These are phyloP conservation scores for Didymella segeticola DNA, from an alignment of 2,329 filamentous ascomycete genomes.

Conservation along the genomic window DNA sequence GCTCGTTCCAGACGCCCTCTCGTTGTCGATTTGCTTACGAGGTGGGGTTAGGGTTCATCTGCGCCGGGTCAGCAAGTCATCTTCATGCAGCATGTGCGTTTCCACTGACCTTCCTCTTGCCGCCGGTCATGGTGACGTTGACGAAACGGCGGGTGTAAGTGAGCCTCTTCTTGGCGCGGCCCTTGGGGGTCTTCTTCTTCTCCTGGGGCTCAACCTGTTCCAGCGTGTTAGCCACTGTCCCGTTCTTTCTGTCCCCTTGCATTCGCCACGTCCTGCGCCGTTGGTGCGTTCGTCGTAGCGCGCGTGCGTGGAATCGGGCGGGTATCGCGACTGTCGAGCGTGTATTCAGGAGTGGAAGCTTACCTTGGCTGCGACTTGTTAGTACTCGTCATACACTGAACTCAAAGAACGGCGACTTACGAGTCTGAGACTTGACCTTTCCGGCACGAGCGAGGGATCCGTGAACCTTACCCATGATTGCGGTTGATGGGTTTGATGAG, in stretches of 20 bases:
- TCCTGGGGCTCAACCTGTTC: slow-evolving; percentile 83
- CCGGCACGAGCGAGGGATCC: slow-evolving; percentile 93
- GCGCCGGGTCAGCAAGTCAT: slow-evolving; percentile 20
- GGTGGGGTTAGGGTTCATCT: slow-evolving; percentile 90
- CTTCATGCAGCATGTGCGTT: not conserved
- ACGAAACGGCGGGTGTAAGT: slow-evolving; percentile 98
- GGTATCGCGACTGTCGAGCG: not conserved
- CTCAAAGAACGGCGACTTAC: slow-evolving; percentile 24
- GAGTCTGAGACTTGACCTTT: slow-evolving; percentile 81
- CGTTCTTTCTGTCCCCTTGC: not conserved
- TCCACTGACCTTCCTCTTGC: slow-evolving; percentile 90
- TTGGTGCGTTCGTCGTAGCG: not conserved
- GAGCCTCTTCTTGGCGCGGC: slow-evolving; percentile 95
- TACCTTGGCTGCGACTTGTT: slow-evolving; percentile 37
- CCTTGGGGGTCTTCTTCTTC: slow-evolving; percentile 97
- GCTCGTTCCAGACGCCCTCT: slow-evolving; percentile 38
- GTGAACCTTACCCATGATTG: slow-evolving; percentile 91
- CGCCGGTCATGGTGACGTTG: slow-evolving; percentile 95
- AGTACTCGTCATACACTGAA: slow-evolving; percentile 16
- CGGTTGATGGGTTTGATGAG: slow-evolving; percentile 49
- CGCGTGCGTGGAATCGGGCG: not conserved
- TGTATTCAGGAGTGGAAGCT: slow-evolving; percentile 11
- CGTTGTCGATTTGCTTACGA: slow-evolving; percentile 57
- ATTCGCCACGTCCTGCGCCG: not conserved
- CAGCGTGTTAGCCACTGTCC: slow-evolving; percentile 31